These are phyloP conservation scores for Xylaria cubensis DNA, from an alignment of 495 filamentous ascomycete genomes.

Conservation along the genomic window DNA sequence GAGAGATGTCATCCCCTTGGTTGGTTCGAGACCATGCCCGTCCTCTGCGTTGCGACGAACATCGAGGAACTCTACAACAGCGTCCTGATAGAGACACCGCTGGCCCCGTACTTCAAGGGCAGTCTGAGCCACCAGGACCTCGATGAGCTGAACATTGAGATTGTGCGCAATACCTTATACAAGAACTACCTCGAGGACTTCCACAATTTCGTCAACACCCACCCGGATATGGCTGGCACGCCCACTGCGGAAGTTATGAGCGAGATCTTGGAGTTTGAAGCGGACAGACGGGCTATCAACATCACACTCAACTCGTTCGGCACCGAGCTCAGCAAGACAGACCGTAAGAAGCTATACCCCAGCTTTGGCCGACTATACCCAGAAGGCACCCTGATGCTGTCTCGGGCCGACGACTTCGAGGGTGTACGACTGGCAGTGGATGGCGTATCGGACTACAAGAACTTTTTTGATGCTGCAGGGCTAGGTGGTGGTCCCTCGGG, in stretches of 20 bases:
- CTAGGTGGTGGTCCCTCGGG: conserved; percentile 75
- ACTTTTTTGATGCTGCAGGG: conserved; percentile 91
- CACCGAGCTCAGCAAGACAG: conserved; percentile 91
- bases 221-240: conserved; percentile 83
- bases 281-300: conserved; percentile 95
- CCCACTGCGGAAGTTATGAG: conserved; percentile 93
- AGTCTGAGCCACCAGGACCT: conserved; percentile 93
- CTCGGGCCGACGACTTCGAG: conserved; percentile 93
- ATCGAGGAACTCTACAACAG: conserved; percentile 99
- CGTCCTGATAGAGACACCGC: conserved; percentile 92
- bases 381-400: conserved; percentile 93
- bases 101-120: conserved; percentile 96
- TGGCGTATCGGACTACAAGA: conserved; percentile 88
- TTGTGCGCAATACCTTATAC: conserved; percentile 97
- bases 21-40: conserved; percentile 99
- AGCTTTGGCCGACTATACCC: conserved; percentile 89
- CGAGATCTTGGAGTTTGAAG: conserved; percentile 95
- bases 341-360: conserved; percentile 96
- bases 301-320: conserved; percentile 99
- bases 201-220: conserved; percentile 84
- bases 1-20: conserved; percentile 96
- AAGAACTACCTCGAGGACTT: conserved; percentile 99
- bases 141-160: conserved; percentile 99
- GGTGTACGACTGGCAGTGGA: conserved; percentile 92
- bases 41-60: conserved; percentile 95